Percentiles rank a stretch among this genome's conserved stretches.
These are phyloP conservation scores for Spongiforma sp. DNA, from an alignment of 1,284 basidiomycete genomes.

Conservation along the genomic window DNA sequence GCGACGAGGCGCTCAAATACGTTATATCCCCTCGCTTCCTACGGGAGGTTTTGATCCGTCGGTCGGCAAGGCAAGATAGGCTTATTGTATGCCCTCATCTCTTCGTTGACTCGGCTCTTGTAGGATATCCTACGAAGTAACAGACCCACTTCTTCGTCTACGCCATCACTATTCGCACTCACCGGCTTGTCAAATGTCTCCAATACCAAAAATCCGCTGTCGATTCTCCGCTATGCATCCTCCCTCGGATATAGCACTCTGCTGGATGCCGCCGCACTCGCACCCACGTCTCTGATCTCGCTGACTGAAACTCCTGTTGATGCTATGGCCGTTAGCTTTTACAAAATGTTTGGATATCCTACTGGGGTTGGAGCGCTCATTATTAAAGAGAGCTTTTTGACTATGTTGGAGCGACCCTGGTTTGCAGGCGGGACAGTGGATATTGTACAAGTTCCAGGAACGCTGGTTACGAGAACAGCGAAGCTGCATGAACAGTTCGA, in stretches of 20 bases:
- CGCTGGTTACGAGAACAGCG: slow-evolving; percentile 62
- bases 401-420: slow-evolving; percentile 71
- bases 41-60: slow-evolving; percentile 65
- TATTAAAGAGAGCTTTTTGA: slow-evolving; percentile 70
- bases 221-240: slow-evolving; percentile 62
- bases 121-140: slow-evolving; percentile 51
- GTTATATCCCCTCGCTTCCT: slow-evolving; percentile 67
- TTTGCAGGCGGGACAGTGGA: slow-evolving; percentile 85
- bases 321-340: slow-evolving; percentile 84
- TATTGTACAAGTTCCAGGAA: slow-evolving; percentile 80
- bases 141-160: slow-evolving; percentile 44
- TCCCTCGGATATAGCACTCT: slow-evolving; percentile 74
- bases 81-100: slow-evolving; percentile 6
- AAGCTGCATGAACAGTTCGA: slow-evolving; percentile 76
- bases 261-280: slow-evolving; percentile 82
- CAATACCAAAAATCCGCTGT: slow-evolving; percentile 65
- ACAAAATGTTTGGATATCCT: slow-evolving; percentile 90
- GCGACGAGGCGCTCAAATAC: slow-evolving; percentile 56
- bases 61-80: slow-evolving; percentile 58
- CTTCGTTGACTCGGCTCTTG: neutral
- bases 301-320: slow-evolving; percentile 70
- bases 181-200: slow-evolving; percentile 85
- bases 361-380: slow-evolving; percentile 85
- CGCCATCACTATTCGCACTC: slow-evolving; percentile 69
- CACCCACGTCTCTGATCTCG: slow-evolving; percentile 70